These are phyloP conservation scores for Cyberlindnera euphorbiae DNA, from an alignment of 805 yeast species.

Conservation along the genomic window DNA sequence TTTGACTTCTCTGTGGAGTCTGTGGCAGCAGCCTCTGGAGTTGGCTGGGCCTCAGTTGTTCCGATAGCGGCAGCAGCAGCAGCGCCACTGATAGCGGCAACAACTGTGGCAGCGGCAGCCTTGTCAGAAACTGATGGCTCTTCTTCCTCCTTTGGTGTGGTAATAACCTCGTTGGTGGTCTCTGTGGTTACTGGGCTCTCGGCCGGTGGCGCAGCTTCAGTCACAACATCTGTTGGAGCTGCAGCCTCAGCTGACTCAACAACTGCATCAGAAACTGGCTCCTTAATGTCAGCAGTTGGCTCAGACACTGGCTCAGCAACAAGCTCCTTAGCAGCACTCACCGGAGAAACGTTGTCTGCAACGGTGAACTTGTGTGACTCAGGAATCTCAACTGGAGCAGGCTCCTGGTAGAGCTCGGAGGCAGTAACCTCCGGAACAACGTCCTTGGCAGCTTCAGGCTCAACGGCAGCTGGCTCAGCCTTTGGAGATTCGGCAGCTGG, in stretches of 20 bases:
- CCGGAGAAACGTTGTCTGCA: constrained; percentile 9
- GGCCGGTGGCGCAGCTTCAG: too few species aligned
- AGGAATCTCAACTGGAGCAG: constrained; percentile 19
- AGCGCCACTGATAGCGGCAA: constrained; percentile 3
- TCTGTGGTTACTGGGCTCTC: too few species aligned
- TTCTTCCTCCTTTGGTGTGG: too few species aligned
- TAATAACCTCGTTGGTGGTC: too few species aligned
- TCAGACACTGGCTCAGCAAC: constrained; percentile 2
- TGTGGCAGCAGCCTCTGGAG: too few species aligned
- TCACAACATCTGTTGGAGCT: too few species aligned
- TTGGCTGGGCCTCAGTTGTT: neutral
- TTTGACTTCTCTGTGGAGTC: constrained; percentile 1
- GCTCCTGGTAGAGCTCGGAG: constrained; percentile 10
- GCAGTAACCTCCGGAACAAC: too few species aligned
- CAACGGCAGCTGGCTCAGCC: too few species aligned
- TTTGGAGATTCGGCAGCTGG: too few species aligned
- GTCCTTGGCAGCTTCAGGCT: too few species aligned
- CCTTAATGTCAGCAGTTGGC: constrained; percentile 4
- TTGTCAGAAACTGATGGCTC: neutral
- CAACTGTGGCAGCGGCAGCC: constrained; percentile 1
- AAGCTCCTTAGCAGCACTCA: constrained; percentile 5
- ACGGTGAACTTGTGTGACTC: constrained; percentile 17
- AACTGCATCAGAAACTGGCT: neutral
- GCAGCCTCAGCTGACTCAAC: too few species aligned
- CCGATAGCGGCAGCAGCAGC: constrained; percentile 5